Conservation (phyloP, 495 filamentous ascomycete genomes). For the Margaritispora aquatica region DNA sequence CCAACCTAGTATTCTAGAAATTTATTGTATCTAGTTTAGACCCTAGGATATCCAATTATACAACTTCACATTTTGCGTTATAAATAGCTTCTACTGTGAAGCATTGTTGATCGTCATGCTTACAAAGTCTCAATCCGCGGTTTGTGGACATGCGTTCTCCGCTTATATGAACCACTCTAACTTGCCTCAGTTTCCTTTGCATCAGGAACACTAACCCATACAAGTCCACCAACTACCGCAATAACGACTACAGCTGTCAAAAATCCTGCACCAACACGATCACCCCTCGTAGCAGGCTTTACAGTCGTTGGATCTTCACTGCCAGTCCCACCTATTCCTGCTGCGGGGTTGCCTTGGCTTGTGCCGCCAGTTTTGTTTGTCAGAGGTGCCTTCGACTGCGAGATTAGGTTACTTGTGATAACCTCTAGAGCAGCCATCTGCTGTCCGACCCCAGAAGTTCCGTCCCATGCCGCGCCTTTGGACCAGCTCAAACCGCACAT, state of each 20-base stretch:
- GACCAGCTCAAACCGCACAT: slow-evolving; percentile 60
- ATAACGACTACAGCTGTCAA: slow-evolving; percentile 40
- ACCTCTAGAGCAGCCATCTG: slow-evolving; percentile 49
- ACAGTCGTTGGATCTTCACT: background rate
- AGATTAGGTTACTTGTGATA: slow-evolving; percentile 29
- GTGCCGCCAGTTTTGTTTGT: slow-evolving; percentile 62
- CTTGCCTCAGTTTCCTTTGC: no score
- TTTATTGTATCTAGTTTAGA: no score
- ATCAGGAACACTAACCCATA: no score
- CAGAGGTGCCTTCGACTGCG: background rate
- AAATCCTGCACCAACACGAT: slow-evolving; percentile 53
- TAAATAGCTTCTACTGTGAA: no score
- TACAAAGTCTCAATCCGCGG: no score
- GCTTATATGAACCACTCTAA: no score
- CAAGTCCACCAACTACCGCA: no score
- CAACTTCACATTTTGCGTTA: no score
- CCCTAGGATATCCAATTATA: no score
- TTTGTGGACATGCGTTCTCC: no score
- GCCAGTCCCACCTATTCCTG: slow-evolving; percentile 40
- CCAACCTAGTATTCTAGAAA: no score
- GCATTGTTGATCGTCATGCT: no score
- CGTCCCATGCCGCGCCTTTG: slow-evolving; percentile 43
- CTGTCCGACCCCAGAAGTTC: slow-evolving; percentile 42
- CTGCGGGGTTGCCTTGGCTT: slow-evolving; percentile 62
- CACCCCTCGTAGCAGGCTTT: slow-evolving; percentile 25